Evolutionary conservation across 306 rosid genomes (phyloP).

Genomic region (Dryas octopetala): DNA sequence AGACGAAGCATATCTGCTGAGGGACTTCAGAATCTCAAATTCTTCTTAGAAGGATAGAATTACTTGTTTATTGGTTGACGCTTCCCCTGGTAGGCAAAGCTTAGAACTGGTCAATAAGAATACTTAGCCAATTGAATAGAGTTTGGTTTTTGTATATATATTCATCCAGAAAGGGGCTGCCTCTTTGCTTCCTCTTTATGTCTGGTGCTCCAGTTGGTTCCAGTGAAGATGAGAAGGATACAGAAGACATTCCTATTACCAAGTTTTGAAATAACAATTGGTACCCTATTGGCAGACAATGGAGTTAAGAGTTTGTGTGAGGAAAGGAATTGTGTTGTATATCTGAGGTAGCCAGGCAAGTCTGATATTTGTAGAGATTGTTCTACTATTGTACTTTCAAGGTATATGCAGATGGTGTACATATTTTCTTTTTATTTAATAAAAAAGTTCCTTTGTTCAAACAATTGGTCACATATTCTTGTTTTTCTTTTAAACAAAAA

Average conservation of each 20-base stretch:
- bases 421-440: neutral
- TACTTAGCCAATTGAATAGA: slow-evolving; percentile 18
- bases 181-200: slow-evolving; percentile 14
- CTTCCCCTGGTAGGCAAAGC: neutral
- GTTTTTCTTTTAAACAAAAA: too few relatives aligned
- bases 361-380: neutral
- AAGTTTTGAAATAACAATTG: slow-evolving; percentile 28
- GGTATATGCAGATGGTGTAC: neutral
- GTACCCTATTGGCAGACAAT: slow-evolving; percentile 23
- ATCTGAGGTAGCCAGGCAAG: slow-evolving; percentile 8
- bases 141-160: slow-evolving; percentile 39
- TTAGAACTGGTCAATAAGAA: slow-evolving; percentile 4
- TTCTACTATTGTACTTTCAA: slow-evolving; percentile 23
- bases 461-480: too few relatives aligned
- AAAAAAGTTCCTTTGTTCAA: too few relatives aligned
- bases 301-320: slow-evolving; percentile 16
- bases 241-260: neutral
- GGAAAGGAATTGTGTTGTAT: slow-evolving; percentile 24
- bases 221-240: slow-evolving; percentile 28
- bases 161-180: slow-evolving; percentile 29
- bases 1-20: slow-evolving; percentile 84
- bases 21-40: slow-evolving; percentile 75
- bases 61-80: neutral
- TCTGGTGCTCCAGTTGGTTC: slow-evolving; percentile 21
- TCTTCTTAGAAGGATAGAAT: slow-evolving; percentile 46